These are phyloP conservation scores for Beauveria caledonica DNA, from an alignment of 2,329 filamentous ascomycete species.

Conservation along the genomic window DNA sequence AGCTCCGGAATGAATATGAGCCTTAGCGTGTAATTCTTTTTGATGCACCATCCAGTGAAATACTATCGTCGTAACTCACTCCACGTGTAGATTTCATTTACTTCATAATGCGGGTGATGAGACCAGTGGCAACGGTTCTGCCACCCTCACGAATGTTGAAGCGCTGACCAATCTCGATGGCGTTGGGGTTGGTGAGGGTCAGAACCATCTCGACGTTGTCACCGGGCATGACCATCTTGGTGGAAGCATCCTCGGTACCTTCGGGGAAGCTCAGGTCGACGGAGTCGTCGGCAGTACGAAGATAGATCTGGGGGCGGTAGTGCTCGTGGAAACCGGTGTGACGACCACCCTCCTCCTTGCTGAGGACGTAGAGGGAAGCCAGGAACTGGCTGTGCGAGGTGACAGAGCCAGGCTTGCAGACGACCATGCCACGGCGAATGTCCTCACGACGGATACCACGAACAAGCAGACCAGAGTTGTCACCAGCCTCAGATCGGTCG, in stretches of 20 bases:
- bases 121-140: slow-evolving; percentile 75
- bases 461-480: slow-evolving; percentile 96
- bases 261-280: slow-evolving; percentile 82
- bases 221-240: slow-evolving; percentile 91
- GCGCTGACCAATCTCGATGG: slow-evolving; percentile 83
- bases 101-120: slow-evolving; percentile 65
- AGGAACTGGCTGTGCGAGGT: slow-evolving; percentile 90
- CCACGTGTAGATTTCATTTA: slow-evolving; percentile 27
- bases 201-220: slow-evolving; percentile 98
- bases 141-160: slow-evolving; percentile 99
- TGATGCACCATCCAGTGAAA: not conserved
- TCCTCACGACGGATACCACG: slow-evolving; percentile 96
- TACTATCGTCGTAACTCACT: not conserved
- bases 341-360: slow-evolving; percentile 95
- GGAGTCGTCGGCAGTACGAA: slow-evolving; percentile 80
- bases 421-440: slow-evolving; percentile 87
- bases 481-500: slow-evolving; percentile 89
- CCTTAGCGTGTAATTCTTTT: not conserved
- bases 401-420: slow-evolving; percentile 72
- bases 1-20: not conserved
- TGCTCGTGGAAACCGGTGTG: slow-evolving; percentile 93
- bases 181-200: slow-evolving; percentile 75
- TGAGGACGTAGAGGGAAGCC: slow-evolving; percentile 91
- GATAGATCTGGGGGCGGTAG: slow-evolving; percentile 94
- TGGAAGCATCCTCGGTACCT: slow-evolving; percentile 60